These are phyloP conservation scores for Corylus avellana DNA, from an alignment of 306 rosid species.

Conservation along the genomic window DNA sequence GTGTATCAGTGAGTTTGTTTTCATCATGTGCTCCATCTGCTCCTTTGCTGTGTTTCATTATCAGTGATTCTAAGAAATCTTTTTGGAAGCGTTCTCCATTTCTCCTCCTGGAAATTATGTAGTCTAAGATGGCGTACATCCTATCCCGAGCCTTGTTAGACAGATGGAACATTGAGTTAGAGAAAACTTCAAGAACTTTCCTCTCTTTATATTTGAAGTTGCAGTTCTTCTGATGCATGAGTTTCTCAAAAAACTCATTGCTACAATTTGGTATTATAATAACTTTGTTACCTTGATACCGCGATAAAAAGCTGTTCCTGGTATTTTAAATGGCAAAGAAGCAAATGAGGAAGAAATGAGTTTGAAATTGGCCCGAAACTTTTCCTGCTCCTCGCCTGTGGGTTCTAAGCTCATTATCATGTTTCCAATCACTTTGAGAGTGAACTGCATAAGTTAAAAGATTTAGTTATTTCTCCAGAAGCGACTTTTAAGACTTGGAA, in stretches of 20 bases:
- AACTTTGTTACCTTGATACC: constrained; percentile 66
- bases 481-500: not conserved
- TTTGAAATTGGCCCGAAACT: constrained; percentile 77
- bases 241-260: no score
- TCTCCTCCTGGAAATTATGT: constrained; percentile 54
- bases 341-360: constrained; percentile 81
- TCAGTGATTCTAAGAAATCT: constrained; percentile 73
- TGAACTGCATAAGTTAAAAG: constrained; percentile 55
- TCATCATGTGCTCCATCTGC: constrained; percentile 43
- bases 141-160: constrained; percentile 69
- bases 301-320: constrained; percentile 71
- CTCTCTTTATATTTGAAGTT: not conserved
- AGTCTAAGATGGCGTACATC: constrained; percentile 80
- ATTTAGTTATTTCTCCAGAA: not conserved
- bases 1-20: constrained; percentile 72
- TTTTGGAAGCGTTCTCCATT: constrained; percentile 62
- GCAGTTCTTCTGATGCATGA: not conserved
- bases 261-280: not conserved
- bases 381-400: constrained; percentile 71
- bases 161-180: not conserved
- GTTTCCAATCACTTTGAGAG: constrained; percentile 83
- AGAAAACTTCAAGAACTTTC: not conserved
- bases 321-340: constrained; percentile 79
- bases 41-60: constrained; percentile 63
- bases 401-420: constrained; percentile 97